phyloP scores from a whole-genome alignment of 169 alveolate genomes.

The Plasmodium vivax region DNA sequence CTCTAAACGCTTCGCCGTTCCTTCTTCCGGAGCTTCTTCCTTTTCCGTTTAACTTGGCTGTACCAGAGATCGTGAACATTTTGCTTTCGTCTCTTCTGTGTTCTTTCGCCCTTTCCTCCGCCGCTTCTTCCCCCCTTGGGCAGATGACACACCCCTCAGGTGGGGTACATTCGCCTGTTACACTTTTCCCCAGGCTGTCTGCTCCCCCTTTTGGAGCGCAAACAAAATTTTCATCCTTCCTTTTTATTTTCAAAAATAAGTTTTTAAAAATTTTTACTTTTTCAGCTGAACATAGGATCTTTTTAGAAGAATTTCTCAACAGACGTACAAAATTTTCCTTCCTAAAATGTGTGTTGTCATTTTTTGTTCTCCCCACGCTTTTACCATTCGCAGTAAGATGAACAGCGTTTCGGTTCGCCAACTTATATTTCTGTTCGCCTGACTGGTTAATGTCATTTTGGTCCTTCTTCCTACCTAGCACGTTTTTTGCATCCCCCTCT shows the following conservation, averaged over 20 bases:
- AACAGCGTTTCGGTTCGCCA: background rate
- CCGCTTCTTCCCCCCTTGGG: background rate
- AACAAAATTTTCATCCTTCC: background rate
- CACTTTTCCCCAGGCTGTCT: background rate
- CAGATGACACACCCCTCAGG: background rate
- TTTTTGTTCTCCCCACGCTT: background rate
- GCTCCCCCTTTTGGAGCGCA: background rate
- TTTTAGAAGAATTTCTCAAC: constrained; percentile 33
- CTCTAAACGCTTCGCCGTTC: background rate
- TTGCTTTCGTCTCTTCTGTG: background rate
- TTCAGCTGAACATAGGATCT: constrained; percentile 25
- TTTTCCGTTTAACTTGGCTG: background rate
- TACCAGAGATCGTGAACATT: background rate
- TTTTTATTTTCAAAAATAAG: constrained; percentile 31
- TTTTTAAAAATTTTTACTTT: constrained; percentile 17
- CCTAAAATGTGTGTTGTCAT: background rate
- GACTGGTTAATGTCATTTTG: background rate
- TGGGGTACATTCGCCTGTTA: background rate
- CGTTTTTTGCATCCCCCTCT: background rate
- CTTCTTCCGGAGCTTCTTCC: background rate
- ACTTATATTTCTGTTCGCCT: constrained; percentile 1
- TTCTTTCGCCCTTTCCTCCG: background rate
- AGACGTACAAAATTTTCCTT: background rate
- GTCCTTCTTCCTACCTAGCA: background rate
- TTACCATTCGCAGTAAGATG: background rate